Base-by-base conservation (phyloP, 129 eudicot species). In the Kitagawia praeruptora region DNA sequence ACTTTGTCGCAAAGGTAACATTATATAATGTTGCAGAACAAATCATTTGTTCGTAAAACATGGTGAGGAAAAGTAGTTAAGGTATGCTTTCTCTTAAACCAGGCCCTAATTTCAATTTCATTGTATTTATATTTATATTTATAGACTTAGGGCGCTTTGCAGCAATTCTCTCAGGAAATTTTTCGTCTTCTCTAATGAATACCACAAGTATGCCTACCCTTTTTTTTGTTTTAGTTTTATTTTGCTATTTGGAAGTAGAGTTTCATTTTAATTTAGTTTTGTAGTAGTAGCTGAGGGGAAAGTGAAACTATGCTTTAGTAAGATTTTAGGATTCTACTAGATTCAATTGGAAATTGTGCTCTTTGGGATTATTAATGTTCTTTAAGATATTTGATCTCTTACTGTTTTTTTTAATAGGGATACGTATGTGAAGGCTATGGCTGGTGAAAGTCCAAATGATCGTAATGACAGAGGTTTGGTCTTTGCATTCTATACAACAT, bases 381-480 rank as follows among this genome's bases (percentile, higher is more conserved):
- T 23, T n/a, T 74, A 6, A 58, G 25, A 12, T 39, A 18, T 23
- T 14, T 23, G 64, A 39, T 34, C 38, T 78, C 44, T 42, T 21
- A n/a, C 13, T 31, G 34, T 31, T 31, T 31, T 31, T n/a, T 31
- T 31, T 41, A 46, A 56, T 12, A 94, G 98, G 89, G 98, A 91
- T 77, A 94, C 98, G 71, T 94, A 88, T 81, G 89, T 94, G 86
- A 94, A 91, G 84, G 89, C 86, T 64, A 88, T 91, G 96, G 84
- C 79, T 48, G 97, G 96, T 18, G 97, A 94, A 80, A 89, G 85
- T 84, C 96, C 96, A 78, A 94, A 94, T 81, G 98, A 94, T 85
- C 89, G 98, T 78, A 94, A 94, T 85, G 98, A 94, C 84, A 89
- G 98, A 94, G 98, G 98, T 93, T 38, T 76, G 87, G 58, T 54